Evolutionary conservation across 2,329 filamentous ascomycete species (phyloP), one percentile per base, ranked within the genome.

Genomic region (Botrytis paeoniae): DNA sequence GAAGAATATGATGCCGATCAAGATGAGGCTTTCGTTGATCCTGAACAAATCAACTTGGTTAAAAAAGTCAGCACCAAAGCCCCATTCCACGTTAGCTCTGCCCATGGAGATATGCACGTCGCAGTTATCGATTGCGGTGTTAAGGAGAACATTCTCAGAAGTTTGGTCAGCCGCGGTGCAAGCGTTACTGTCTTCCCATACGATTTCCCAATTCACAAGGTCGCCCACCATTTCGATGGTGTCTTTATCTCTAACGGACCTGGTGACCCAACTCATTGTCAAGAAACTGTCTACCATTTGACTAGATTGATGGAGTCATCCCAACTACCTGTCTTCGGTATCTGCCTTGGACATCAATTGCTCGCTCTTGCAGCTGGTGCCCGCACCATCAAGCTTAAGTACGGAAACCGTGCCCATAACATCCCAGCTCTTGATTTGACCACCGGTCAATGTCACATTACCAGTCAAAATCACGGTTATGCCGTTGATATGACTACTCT

Each of bases 201-300:
- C 85, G 91, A 98, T 86, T 98, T 96, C 85, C 95, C 95, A 70
- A 96, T 99, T 82, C 95, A 98, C 89, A 98, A 98, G 88, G 93
- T 98, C 54, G 93, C 96, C 73, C 93, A 97, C 84, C 94, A 98
- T 88, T 98, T 97, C 80, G 96, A 99, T 79, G 96, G 96, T 81
- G 91, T 99, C 81, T 99, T 99, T 88, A 98, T 98, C 85, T 97
- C 94, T 84, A 99, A 99, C 85, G 96, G 96, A 74, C 96, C 96
- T 41, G 96, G 96, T 85, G 96, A 99, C 85, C 96, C 96, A 79
- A 98, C 95, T 60, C 96, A 99, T 85, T 98, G 95, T 86, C 92
- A 94, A 81, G 90, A 94, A 80, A 98, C 96, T 59, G 94, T 97
- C 76, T 95, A 97, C 88, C 95, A 97, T 86, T 89, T 99, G 72